Conservation (phyloP, 305 asterid species). For the Fraxinus dipetala region DNA sequence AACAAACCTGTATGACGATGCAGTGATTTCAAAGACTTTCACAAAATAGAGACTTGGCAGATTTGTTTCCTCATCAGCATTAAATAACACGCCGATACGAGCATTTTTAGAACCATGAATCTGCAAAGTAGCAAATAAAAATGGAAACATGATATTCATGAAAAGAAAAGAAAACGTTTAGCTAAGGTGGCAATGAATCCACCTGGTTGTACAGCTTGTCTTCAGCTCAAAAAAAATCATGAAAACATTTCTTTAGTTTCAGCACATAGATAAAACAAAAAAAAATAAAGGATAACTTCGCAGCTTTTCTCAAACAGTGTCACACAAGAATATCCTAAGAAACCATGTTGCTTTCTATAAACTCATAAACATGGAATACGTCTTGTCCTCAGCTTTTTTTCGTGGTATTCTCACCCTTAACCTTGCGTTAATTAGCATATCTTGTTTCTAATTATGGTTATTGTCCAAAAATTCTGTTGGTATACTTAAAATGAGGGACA, state of each 20-base stretch:
- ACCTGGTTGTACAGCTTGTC: slow-evolving; percentile 27
- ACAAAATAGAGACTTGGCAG: slow-evolving; percentile 58
- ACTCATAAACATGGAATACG: neutral
- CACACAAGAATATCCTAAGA: neutral
- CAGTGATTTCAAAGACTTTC: slow-evolving; percentile 66
- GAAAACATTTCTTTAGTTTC: neutral
- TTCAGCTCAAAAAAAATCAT: slow-evolving; percentile 21
- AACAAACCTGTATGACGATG: slow-evolving; percentile 74
- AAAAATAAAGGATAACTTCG: neutral
- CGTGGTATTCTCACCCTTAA: neutral
- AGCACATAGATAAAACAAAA: slow-evolving; percentile 3
- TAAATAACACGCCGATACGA: slow-evolving; percentile 81
- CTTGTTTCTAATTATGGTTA: neutral
- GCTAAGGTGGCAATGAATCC: slow-evolving; percentile 14
- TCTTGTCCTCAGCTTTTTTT: neutral
- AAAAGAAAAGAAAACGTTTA: neutral
- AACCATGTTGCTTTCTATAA: slow-evolving; percentile 1
- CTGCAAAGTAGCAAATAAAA: slow-evolving; percentile 44
- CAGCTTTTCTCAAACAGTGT: neutral
- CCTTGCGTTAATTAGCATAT: neutral
- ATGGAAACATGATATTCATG: slow-evolving; percentile 23
- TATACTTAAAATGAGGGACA: neutral
- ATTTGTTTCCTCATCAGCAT: slow-evolving; percentile 46
- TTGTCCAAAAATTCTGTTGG: neutral
- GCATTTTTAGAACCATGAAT: slow-evolving; percentile 70